Conservation (phyloP, 2,329 filamentous ascomycete species). For the Trichoderma polysporum region DNA sequence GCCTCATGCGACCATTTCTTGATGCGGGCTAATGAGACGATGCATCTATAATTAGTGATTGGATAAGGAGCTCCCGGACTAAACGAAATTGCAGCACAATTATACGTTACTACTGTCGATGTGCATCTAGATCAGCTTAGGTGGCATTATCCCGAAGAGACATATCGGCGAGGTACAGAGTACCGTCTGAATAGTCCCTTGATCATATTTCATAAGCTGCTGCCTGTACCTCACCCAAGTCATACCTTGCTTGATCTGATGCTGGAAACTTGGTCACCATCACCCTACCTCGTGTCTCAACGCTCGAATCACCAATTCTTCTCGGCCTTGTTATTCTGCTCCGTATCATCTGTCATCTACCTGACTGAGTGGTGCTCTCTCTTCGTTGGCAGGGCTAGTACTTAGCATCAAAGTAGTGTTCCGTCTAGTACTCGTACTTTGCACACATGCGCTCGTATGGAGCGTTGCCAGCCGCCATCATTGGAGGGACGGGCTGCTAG, state of each 20-base stretch:
- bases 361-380: neutral
- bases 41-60: neutral
- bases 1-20: conserved; percentile 9
- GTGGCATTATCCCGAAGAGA: neutral
- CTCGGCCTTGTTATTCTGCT: no score
- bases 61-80: neutral
- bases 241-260: no score
- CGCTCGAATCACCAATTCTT: neutral
- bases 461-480: neutral
- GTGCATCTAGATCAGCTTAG: neutral
- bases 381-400: neutral
- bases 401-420: neutral
- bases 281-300: neutral
- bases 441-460: neutral
- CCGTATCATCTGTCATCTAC: neutral
- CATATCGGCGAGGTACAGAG: neutral
- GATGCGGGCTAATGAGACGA: conserved; percentile 9
- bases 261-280: neutral
- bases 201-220: neutral
- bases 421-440: neutral
- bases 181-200: neutral
- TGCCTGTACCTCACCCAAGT: no score
- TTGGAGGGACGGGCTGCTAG: neutral
- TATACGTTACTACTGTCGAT: neutral
- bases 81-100: neutral